phyloP scores from a whole-genome alignment of 345 rosid species.

The Bruguiera gymnorhiza region DNA sequence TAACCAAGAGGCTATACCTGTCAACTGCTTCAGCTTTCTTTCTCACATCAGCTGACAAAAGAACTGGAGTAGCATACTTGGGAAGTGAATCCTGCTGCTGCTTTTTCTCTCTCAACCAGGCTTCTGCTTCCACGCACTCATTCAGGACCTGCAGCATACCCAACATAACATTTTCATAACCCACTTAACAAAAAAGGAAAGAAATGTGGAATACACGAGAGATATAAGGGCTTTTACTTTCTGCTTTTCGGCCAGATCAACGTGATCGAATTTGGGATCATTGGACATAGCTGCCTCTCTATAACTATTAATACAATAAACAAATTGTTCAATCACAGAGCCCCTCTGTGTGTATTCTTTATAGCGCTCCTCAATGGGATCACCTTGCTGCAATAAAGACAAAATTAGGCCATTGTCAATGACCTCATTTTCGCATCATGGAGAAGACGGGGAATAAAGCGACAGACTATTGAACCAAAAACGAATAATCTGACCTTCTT shows the following conservation, averaged over 20 bases:
- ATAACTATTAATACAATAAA: conserved; percentile 63
- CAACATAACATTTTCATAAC: not conserved
- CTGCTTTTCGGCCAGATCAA: conserved; percentile 72
- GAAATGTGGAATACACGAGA: not conserved
- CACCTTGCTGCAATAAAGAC: conserved; percentile 56
- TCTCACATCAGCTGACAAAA: conserved; percentile 59
- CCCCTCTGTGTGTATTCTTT: conserved; percentile 63
- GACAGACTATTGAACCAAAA: not conserved
- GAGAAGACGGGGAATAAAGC: not conserved
- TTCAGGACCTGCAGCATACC: conserved; percentile 48
- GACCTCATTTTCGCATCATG: not conserved
- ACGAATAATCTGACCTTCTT: conserved; percentile 48
- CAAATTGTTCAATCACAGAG: conserved; percentile 63
- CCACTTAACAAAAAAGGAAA: not conserved
- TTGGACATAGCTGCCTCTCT: conserved; percentile 72
- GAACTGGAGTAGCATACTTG: conserved; percentile 52
- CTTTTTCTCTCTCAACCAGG: conserved; percentile 68
- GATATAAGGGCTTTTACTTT: conserved; percentile 37
- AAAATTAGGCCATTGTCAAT: not conserved
- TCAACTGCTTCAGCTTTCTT: conserved; percentile 73
- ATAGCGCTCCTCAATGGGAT: conserved; percentile 75
- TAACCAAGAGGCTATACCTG: conserved; percentile 35
- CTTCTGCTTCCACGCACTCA: conserved; percentile 75
- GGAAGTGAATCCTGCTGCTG: conserved; percentile 78
- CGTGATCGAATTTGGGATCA: conserved; percentile 84